Conservation (phyloP, 768 basidiomycete species). For the Russula abietina region DNA sequence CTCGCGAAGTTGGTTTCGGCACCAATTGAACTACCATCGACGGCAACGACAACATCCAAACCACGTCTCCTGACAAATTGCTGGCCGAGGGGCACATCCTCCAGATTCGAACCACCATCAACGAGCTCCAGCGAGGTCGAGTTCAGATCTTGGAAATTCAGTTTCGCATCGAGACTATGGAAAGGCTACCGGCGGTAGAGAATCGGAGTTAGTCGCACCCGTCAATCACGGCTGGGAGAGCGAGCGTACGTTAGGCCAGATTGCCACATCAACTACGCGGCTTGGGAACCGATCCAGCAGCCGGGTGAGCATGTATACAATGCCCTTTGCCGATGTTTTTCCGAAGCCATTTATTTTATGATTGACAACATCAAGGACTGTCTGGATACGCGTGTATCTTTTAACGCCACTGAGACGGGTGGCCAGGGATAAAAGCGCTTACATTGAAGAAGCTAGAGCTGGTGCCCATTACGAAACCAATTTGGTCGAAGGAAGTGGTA, state of each 20-base stretch:
- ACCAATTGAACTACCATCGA: constrained; percentile 64
- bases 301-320: constrained; percentile 44
- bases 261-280: constrained; percentile 54
- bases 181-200: constrained; percentile 34
- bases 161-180: constrained; percentile 40
- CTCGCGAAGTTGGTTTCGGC: constrained; percentile 55
- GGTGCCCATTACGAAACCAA: constrained; percentile 67
- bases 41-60: constrained; percentile 69
- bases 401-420: neutral
- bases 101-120: constrained; percentile 66
- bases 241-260: constrained; percentile 53
- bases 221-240: constrained; percentile 6
- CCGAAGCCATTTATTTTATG: constrained; percentile 39
- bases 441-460: constrained; percentile 68
- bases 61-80: constrained; percentile 62
- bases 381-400: constrained; percentile 15
- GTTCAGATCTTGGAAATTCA: constrained; percentile 49
- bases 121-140: constrained; percentile 54
- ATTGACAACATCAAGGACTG: no score
- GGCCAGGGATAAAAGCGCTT: constrained; percentile 14
- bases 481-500: constrained; percentile 69
- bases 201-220: neutral
- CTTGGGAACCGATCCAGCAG: constrained; percentile 46
- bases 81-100: constrained; percentile 66
- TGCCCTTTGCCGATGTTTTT: constrained; percentile 32